Percentiles rank a stretch among this genome's conserved stretches.
Evolutionary conservation across 805 yeast species (phyloP).

Genomic region (Osmozyma mogii): DNA sequence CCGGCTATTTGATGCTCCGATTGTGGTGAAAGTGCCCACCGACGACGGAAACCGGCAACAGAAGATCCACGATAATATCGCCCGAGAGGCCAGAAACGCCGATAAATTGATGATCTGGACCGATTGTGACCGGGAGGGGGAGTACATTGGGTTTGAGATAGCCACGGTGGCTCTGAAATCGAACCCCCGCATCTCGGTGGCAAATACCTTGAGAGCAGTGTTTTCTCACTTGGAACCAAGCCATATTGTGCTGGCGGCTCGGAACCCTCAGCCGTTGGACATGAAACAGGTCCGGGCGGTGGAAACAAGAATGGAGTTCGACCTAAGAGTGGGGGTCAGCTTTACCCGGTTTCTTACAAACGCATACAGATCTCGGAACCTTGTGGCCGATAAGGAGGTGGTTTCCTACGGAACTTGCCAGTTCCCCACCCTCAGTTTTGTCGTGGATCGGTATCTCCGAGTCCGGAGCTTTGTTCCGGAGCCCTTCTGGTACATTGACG

Average conservation of each 20-base stretch:
- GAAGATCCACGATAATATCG: constrained; percentile 56
- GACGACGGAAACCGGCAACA: constrained; percentile 23
- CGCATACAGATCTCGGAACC: constrained; percentile 28
- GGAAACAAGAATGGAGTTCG: constrained; percentile 76
- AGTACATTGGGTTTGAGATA: constrained; percentile 82
- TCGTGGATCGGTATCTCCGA: constrained; percentile 82
- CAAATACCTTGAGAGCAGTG: constrained; percentile 58
- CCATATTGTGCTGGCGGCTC: constrained; percentile 73
- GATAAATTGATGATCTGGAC: constrained; percentile 88
- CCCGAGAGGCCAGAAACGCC: constrained; percentile 51
- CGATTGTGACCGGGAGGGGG: constrained; percentile 97
- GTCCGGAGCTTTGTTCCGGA: constrained; percentile 68
- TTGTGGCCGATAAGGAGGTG: constrained; percentile 28
- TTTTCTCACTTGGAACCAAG: constrained; percentile 79
- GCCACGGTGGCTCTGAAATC: constrained; percentile 54
- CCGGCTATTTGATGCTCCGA: constrained; percentile 64
- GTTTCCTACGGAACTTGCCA: constrained; percentile 91
- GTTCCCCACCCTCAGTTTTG: constrained; percentile 94
- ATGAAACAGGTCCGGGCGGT: constrained; percentile 75
- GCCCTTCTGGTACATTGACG: constrained; percentile 66
- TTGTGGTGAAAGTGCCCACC: constrained; percentile 32
- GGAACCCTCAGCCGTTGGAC: constrained; percentile 55
- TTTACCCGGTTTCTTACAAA: constrained; percentile 77
- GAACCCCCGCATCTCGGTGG: constrained; percentile 39
- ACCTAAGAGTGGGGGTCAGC: constrained; percentile 80